A percentile compares a stretch with the other conserved stretches of the same genome.
These are phyloP conservation scores for Wickerhamomyces bisporus DNA, from an alignment of 805 yeast species.

Conservation along the genomic window DNA sequence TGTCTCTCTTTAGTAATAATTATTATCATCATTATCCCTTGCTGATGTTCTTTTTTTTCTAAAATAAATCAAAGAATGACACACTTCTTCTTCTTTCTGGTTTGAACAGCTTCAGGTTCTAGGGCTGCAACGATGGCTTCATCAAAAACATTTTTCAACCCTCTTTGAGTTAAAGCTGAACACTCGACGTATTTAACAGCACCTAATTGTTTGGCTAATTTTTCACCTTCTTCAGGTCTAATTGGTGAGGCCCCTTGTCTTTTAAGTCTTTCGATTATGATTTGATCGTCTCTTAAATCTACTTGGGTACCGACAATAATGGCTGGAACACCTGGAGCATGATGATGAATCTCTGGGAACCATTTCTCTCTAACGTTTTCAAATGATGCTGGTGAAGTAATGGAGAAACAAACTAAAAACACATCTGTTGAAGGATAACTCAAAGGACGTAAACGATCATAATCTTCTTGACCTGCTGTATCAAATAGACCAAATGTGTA, in stretches of 20 bases:
- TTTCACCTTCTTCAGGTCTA: constrained; percentile 81
- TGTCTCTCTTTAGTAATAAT: too few species aligned
- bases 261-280: constrained; percentile 81
- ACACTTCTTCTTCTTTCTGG: constrained; percentile 73
- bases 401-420: constrained; percentile 91
- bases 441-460: constrained; percentile 93
- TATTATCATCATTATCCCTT: too few species aligned
- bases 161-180: constrained; percentile 95
- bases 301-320: constrained; percentile 95
- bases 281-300: constrained; percentile 90
- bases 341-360: constrained; percentile 98
- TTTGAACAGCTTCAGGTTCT: constrained; percentile 89
- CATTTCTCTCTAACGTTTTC: constrained; percentile 98
- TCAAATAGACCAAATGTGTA: constrained; percentile 95
- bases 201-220: constrained; percentile 86
- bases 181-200: constrained; percentile 98
- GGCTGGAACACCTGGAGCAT: constrained; percentile 97
- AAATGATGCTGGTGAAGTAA: constrained; percentile 94
- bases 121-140: constrained; percentile 98
- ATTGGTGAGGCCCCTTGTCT: constrained; percentile 89
- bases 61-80: constrained; percentile 51
- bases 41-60: too few species aligned
- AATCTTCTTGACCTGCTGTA: constrained; percentile 99
- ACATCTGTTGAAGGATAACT: constrained; percentile 97
- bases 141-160: constrained; percentile 95